Conservation (phyloP, 495 filamentous ascomycete genomes). For the Parathielavia appendiculata region DNA sequence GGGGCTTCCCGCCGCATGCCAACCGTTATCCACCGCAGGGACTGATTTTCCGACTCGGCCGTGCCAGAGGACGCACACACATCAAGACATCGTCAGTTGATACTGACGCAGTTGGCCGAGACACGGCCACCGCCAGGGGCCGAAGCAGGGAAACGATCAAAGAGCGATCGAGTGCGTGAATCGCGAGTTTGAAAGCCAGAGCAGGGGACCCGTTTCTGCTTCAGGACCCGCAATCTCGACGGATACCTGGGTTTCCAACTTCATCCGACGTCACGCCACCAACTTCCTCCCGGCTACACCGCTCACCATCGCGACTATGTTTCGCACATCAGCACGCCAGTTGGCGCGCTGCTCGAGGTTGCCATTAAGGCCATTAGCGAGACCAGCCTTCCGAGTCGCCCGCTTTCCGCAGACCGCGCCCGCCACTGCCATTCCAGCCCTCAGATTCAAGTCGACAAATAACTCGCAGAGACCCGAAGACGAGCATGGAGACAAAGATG, state of each 20-base stretch:
- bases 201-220: neutral
- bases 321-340: constrained; percentile 30
- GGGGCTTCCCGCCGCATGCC: neutral
- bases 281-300: neutral
- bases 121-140: constrained; percentile 9
- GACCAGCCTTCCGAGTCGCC: constrained; percentile 16
- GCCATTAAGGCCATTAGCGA: constrained; percentile 23
- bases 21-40: constrained; percentile 8
- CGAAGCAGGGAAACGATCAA: constrained; percentile 10
- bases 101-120: neutral
- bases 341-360: constrained; percentile 27
- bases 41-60: constrained; percentile 12
- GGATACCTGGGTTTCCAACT: neutral
- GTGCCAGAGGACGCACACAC: neutral
- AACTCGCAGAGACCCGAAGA: constrained; percentile 15
- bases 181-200: neutral
- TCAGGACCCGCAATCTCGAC: neutral
- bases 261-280: constrained; percentile 3
- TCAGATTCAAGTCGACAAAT: constrained; percentile 28
- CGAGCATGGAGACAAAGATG: neutral
- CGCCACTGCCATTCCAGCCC: constrained; percentile 7
- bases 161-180: constrained; percentile 1
- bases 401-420: constrained; percentile 18
- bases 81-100: neutral
- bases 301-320: constrained; percentile 21